Evolutionary conservation across 2,329 filamentous ascomycete genomes (phyloP), one percentile per base, ranked within the genome.

Genomic region (Hymenoscyphus linearis): DNA sequence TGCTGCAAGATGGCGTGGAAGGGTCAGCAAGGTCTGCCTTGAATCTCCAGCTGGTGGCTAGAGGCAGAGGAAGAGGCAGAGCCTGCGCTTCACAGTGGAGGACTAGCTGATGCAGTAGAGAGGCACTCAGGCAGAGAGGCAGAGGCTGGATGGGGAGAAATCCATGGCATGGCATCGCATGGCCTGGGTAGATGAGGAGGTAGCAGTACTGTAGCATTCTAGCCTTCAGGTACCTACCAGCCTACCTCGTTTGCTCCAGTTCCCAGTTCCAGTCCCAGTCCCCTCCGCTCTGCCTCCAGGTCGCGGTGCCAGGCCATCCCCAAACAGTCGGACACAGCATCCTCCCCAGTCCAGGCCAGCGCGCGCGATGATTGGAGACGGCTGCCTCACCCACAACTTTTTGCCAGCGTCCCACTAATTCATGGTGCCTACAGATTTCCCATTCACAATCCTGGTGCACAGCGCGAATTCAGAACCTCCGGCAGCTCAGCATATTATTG

Each of bases 401-500:
- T 62, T 18, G 58, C 53, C 36, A 62, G 22, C 53, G 61, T 62
- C 61, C 61, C 61, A 62, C 61, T 62, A 62, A 62, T 59, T 60
- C 61, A 36, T 50, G 53, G 54, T 62, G 57, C 54, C 61, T 62
- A 62, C 61, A 62, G 61, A 62, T 56, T 58, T 55, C 57, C 60
- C 60, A 55, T 57, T 36, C 57, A 37, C 53, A 52, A 62, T 62
- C 61, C 61, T 55, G 60, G 60, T 60, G 57, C 60, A 56, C 40
- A 31, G 57, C 52, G 60, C 57, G 52, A 62, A 58, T 47, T 60
- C 60, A 59, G 47, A 60, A 55, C 58, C 35, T 60, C 57, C 60
- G 60, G 60, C 60, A 62, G 58, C 60, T 59, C 58, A 62, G 53
- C 58, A 60, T 54, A 62, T 58, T 59, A 50, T 62, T 62, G 57